A percentile compares a stretch with the other conserved stretches of the same genome.
Evolutionary conservation across 2,329 filamentous ascomycete genomes (phyloP).

Genomic region (Trichoderma koningii): DNA sequence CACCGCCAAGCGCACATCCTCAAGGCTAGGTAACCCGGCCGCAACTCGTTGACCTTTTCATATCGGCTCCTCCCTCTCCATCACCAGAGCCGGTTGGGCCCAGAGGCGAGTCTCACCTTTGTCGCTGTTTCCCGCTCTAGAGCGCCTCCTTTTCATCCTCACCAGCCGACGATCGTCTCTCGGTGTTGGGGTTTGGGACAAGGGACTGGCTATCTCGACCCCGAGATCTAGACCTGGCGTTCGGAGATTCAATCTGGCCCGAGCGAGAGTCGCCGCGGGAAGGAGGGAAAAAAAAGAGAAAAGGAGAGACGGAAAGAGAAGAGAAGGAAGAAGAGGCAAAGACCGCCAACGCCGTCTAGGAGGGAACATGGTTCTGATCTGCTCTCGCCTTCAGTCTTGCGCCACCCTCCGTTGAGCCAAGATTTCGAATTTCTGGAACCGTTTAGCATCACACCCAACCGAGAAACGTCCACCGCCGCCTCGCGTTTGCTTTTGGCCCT

Average conservation of each 20-base stretch:
- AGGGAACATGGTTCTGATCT: conserved; percentile 9
- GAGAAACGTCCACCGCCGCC: conserved; percentile 17
- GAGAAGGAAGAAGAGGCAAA: not conserved
- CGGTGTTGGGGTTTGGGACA: not conserved
- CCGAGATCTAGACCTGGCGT: not conserved
- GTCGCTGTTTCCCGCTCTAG: not conserved
- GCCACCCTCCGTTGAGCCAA: conserved; percentile 13
- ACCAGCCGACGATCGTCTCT: not conserved
- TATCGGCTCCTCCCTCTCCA: conserved; percentile 3
- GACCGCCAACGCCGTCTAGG: not conserved
- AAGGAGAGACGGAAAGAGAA: too few relatives aligned
- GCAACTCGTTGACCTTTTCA: not conserved
- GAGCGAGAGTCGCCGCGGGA: conserved; percentile 8
- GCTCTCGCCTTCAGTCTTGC: not conserved
- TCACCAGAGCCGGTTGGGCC: not conserved
- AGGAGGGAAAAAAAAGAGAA: not conserved
- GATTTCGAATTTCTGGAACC: not conserved
- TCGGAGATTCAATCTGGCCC: not conserved
- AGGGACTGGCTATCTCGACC: conserved; percentile 1
- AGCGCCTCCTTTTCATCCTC: not conserved
- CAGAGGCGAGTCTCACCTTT: not conserved
- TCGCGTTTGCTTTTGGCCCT: conserved; percentile 10
- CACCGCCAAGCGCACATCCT: conserved; percentile 4
- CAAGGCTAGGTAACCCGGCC: not conserved
- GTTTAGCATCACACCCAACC: conserved; percentile 4